Base-by-base conservation (phyloP, 345 rosid species). In the Rhizophora mangle region DNA sequence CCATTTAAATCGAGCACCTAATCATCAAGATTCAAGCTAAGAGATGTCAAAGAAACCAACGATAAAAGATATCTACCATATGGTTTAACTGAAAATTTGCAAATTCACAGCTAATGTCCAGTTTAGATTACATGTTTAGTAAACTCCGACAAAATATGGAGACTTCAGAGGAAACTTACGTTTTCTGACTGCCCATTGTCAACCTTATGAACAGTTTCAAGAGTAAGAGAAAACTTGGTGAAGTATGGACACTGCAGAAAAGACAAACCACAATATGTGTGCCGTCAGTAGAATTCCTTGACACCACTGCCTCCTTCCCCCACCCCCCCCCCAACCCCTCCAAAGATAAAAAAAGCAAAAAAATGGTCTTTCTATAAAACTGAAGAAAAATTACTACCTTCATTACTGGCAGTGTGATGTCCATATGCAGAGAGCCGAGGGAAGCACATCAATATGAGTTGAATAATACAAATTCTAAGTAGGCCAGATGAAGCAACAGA, bases 181-280 rank as follows among this genome's bases (percentile, higher is more conserved):
- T 88, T 85, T 69, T 86, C 90, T 27, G 86, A 82, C 15, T 62
- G 76, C 58, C 88, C 90, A 27, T 81, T 85, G 67, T 88, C 93
- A 58, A 84, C 81, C 73, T 36, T 79, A 68, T 88, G 87, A 64
- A 88, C 46, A 10, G 93, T 88, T 69, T 88, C 90, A 62, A 88
- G 67, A 49, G 88, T 86, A 29, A 88, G 81, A 75, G 76, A 70
- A 69, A 86, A 88, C 69, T 86, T 86, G 69, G 85, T 73, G 70
- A 88, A 88, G 73, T 86, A 86, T 31, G 93, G 89, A 30, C 93
- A 88, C 93, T 88, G 84, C 76, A 84, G 75, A 53, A n/a, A 74
- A 29, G 37, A 8, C 30, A 75, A 65, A 74, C 13, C 20, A 36
- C n/a, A 59, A 67, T 76, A 10, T 65, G 68, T 8, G 62, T 47